phyloP scores from a whole-genome alignment of 768 basidiomycete genomes.

The Royoungia palumana region DNA sequence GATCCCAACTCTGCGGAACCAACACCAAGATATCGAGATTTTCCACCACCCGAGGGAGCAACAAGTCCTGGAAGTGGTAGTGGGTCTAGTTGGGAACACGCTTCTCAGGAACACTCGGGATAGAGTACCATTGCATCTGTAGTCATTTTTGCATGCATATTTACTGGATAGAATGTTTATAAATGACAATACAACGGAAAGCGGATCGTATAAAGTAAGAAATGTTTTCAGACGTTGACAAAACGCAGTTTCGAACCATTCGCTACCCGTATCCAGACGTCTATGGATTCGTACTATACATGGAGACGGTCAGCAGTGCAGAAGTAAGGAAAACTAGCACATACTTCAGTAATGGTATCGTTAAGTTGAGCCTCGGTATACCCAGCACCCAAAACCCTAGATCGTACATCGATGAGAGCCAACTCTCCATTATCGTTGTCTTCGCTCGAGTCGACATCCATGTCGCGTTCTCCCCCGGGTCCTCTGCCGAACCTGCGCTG shows the following conservation, averaged over 20 bases:
- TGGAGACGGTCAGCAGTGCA: constrained; percentile 7
- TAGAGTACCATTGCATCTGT: constrained; percentile 16
- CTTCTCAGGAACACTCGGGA: constrained; percentile 38
- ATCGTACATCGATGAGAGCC: constrained; percentile 83
- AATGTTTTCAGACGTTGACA: constrained; percentile 30
- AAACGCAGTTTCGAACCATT: constrained; percentile 81
- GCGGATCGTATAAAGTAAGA: not conserved
- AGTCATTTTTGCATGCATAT: constrained; percentile 22
- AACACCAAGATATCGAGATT: constrained; percentile 48
- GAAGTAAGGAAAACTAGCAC: constrained; percentile 20
- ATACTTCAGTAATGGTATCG: constrained; percentile 77
- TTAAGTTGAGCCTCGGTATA: constrained; percentile 91
- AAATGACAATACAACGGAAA: constrained; percentile 11
- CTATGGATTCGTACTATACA: constrained; percentile 80
- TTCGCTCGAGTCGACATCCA: constrained; percentile 66
- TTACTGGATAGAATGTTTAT: constrained; percentile 5
- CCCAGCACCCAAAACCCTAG: constrained; percentile 79
- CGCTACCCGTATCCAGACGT: constrained; percentile 79
- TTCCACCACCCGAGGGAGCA: constrained; percentile 36
- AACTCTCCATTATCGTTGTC: constrained; percentile 64
- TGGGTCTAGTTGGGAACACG: constrained; percentile 75
- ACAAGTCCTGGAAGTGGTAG: constrained; percentile 39
- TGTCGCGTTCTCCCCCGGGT: constrained; percentile 65
- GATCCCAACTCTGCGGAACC: constrained; percentile 39
- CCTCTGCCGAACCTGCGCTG: constrained; percentile 62